Base-by-base conservation (phyloP, 192 early-diverging fungal species). In the Pilaira anomala region DNA sequence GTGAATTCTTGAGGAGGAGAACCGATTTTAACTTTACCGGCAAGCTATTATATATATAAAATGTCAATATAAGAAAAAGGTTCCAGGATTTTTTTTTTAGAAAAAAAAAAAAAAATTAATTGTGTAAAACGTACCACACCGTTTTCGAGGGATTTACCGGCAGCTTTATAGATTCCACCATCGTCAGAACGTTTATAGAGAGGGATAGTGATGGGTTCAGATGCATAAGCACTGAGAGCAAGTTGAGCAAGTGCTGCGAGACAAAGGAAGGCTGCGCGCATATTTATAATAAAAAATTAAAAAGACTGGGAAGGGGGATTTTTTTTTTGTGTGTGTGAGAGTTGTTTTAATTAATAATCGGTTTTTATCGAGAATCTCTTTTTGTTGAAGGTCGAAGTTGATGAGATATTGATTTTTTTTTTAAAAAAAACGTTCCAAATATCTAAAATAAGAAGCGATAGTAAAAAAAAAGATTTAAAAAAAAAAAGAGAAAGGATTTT, bases 1-100 rank as follows among this genome's bases (percentile, higher is more conserved):
- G 83, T 87, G 83, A 98, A 98, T 16, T 79, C 86, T 78, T 98
- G 95, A 26, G 89, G 81, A 44, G 96, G 96, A 25, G 88, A 93
- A 19, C 92, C 94, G 48, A 95, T 53, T 26, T 76, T 76, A 71
- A 97, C 86, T 50, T 91, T 88, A 18, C 94, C 95, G 69, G 86
- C 96, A 83, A 96, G 96, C 84, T 58, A 58, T 40, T 16, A 24
- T 56, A 3, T n/a, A 1, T 9, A 18, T n/a, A 28, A 54, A n/a
- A 19, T n/a, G n/a, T n/a, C n/a, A n/a, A 14, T 26, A 49, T 22
- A 36, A 11, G 19, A 36, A 55, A 55, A 11, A 55, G 11, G 13
- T 14, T 3, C n/a, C 16, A 36, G 18, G 19, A 55, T 18, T 18
- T 19, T 7, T n/a, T 28, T 4, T 2, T 54, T 5, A 54, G 16